Base-by-base conservation (phyloP, 2,329 filamentous ascomycete genomes). In the Microascus cirrosus region DNA sequence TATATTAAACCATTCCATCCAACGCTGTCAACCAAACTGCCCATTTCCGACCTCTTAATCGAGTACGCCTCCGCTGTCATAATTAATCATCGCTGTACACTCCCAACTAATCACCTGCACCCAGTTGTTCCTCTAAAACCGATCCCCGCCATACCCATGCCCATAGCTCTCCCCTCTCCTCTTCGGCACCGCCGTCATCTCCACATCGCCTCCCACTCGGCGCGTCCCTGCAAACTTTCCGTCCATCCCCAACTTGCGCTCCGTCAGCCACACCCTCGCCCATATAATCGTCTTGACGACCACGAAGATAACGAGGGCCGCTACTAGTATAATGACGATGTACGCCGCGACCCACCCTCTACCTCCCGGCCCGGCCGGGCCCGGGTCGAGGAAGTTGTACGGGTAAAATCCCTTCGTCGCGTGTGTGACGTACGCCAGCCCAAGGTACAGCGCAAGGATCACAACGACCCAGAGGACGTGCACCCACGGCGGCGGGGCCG, bases 321-420 rank as follows among this genome's bases (percentile, higher is more conserved):
- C 81, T 0, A 74, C 74, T 2, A 79, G 71, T 54, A 86, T 83
- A 8, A 79, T 79, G 55, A 89, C 70, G 55, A 83, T 80, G 65
- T 88, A 89, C 1, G 74, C 87, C 1, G 83, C 81, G 3, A 91
- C 83, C 7, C 76, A 63, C 45, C 67, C 70, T 32, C 67, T 63
- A 20, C 70, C 71, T 0, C 76, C 79, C 32, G 76, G 68, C 18
- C 78, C 77, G 55, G 79, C 70, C 20, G 68, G 66, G 18, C 55
- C 58, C 1, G 83, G 77, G 67, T 95, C 78, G n/a, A 95, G 79
- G 71, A 95, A 95, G 59, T 65, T 68, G 72, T 95, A 95, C 0
- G 87, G 79, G 69, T 92, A 95, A 68, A 86, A 89, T 2, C 81
- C 81, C 68, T 90, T 77, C 0, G 84, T 85, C 4, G 81, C 82